Evolutionary conservation across 495 filamentous ascomycete species (phyloP), one percentile per base, ranked within the genome.

Genomic region (Peziza echinospora): DNA sequence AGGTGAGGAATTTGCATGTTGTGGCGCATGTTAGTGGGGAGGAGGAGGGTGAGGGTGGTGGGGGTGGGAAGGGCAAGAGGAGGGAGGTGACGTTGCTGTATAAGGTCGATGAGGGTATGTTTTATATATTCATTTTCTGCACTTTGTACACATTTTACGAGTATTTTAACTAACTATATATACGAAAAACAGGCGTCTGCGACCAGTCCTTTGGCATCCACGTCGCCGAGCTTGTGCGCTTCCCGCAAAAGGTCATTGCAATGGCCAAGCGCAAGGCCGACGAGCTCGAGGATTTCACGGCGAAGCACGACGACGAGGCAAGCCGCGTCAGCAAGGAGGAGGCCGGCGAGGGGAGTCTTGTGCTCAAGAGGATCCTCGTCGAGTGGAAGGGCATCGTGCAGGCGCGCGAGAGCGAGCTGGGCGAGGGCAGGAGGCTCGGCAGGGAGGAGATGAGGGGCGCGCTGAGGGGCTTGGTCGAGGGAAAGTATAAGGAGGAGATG

Each of bases 231-330:
- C 73, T 99, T 1, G 89, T 99, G 7, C 74, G 86, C n/a, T 99
- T 99, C 68, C 89, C 89, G 2, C 75, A 81, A 45, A 99, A 96
- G 63, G 89, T 99, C 5, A 81, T 99, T 46, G 84, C 84, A 54
- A 99, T 96, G 89, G 89, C 89, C 22, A 93, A 91, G 65, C 75
- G 89, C 50, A 96, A 96, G 64, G 89, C 89, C 1, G 89, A 93
- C 60, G 89, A 99, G 68, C 69, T 99, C 16, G 89, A 99, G 62
- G 89, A 97, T 60, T 97, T 97, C 55, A 80, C 82, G 0, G 76
- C 76, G 45, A 77, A 82, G 55, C 72, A 76, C 56, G 78, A 75
- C 28, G 49, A 62, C 44, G 47, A 60, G 28, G 78, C 84, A 56
- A 49, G 44, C 6, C 41, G 56, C 45, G 52, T 53, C 11, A 77